Evolutionary conservation across 495 filamentous ascomycete species (phyloP).

Genomic region (Penicillium steckii): DNA sequence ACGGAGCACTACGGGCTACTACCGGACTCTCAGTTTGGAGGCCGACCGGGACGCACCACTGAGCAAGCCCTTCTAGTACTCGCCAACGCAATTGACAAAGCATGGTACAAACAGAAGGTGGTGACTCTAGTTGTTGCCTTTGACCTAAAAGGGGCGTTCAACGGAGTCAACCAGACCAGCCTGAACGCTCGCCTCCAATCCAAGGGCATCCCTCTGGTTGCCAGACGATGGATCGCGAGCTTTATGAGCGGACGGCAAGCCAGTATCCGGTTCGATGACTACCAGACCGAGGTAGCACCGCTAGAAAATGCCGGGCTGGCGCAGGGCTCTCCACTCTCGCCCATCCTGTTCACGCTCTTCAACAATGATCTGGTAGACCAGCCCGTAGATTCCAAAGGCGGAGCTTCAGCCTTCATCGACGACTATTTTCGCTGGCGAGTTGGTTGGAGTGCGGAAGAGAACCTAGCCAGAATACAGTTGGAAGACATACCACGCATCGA

Average conservation of each 20-base stretch:
- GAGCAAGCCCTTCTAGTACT: constrained; percentile 27
- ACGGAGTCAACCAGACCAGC: constrained; percentile 24
- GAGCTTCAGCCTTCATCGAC: no score
- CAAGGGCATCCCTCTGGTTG: constrained; percentile 18
- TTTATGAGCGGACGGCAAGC: constrained; percentile 10
- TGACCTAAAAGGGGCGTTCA: constrained; percentile 31
- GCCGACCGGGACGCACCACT: constrained; percentile 19
- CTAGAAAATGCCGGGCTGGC: no score
- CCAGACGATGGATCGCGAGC: constrained; percentile 15
- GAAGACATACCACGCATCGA: no score
- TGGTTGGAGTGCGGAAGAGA: no score
- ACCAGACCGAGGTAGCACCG: not conserved
- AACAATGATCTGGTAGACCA: no score
- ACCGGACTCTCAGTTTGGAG: constrained; percentile 24
- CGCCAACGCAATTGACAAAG: constrained; percentile 21
- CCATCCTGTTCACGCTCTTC: no score
- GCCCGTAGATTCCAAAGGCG: no score
- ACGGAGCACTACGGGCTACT: constrained; percentile 24
- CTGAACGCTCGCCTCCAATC: constrained; percentile 19
- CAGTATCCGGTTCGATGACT: constrained; percentile 28
- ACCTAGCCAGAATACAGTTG: no score
- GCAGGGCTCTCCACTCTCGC: no score
- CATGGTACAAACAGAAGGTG: constrained; percentile 13
- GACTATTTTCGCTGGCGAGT: no score
- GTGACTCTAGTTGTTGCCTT: constrained; percentile 20